These are phyloP conservation scores for Pseudopithomyces maydicus DNA, from an alignment of 2,329 filamentous ascomycete species.

Conservation along the genomic window DNA sequence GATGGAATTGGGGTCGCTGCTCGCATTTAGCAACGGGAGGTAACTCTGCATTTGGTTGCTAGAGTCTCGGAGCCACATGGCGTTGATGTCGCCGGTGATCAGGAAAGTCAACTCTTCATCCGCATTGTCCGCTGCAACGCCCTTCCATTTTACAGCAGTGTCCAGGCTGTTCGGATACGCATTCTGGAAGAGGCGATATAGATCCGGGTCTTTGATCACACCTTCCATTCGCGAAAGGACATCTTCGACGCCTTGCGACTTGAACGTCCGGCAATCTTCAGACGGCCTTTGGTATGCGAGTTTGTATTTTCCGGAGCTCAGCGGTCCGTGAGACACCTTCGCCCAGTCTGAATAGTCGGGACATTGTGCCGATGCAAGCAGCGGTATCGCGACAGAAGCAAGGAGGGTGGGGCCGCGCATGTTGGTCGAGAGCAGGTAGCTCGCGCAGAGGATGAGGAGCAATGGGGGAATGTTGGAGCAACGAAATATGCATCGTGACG, in stretches of 20 bases:
- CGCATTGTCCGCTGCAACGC: slow-evolving; percentile 60
- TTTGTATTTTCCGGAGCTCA: slow-evolving; percentile 50
- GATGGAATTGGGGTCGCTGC: slow-evolving; percentile 61
- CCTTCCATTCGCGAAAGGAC: slow-evolving; percentile 40
- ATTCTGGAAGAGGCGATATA: slow-evolving; percentile 73
- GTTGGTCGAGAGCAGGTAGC: slow-evolving; percentile 9
- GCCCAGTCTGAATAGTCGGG: slow-evolving; percentile 53
- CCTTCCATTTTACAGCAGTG: slow-evolving; percentile 73
- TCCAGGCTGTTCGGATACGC: slow-evolving; percentile 77
- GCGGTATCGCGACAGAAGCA: slow-evolving; percentile 20
- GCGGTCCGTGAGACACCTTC: slow-evolving; percentile 47
- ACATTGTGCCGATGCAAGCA: slow-evolving; percentile 42
- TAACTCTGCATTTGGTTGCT: slow-evolving; percentile 76
- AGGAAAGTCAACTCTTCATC: slow-evolving; percentile 68
- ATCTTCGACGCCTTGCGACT: slow-evolving; percentile 50
- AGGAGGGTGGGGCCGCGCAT: slow-evolving; percentile 31
- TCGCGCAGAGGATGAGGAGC: background rate
- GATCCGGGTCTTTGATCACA: slow-evolving; percentile 60
- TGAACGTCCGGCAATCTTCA: slow-evolving; percentile 54
- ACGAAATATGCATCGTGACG: slow-evolving; percentile 11
- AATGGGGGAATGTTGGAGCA: background rate
- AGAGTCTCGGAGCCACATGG: slow-evolving; percentile 60
- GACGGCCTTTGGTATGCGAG: slow-evolving; percentile 53
- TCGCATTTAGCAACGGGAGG: slow-evolving; percentile 63
- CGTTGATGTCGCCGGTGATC: slow-evolving; percentile 64